phyloP scores from a whole-genome alignment of 2,329 filamentous ascomycete genomes.

The Talaromyces pinophilus region DNA sequence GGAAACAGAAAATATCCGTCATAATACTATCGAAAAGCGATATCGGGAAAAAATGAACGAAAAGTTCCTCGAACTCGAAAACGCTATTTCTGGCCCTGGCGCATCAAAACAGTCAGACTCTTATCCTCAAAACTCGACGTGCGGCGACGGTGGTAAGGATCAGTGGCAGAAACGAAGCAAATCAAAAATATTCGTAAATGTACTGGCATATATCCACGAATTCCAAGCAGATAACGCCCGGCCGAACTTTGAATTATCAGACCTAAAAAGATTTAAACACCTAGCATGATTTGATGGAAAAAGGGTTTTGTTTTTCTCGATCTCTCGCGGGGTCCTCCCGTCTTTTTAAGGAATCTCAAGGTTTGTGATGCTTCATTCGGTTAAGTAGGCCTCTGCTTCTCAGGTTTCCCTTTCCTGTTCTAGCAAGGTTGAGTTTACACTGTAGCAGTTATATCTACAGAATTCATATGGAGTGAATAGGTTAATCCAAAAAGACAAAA shows the following conservation, averaged over 20 bases:
- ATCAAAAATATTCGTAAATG: not conserved
- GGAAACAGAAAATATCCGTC: not conserved
- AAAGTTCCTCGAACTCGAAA: not conserved
- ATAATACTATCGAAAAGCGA: not conserved
- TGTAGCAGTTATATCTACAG: not conserved
- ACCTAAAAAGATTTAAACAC: not conserved
- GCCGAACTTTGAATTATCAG: not conserved
- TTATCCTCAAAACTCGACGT: not conserved
- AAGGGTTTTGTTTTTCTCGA: not conserved
- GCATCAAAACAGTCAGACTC: not conserved
- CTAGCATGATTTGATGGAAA: not conserved
- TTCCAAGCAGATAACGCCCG: not conserved
- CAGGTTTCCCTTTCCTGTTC: not conserved
- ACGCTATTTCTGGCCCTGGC: not conserved
- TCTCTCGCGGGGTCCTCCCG: not conserved
- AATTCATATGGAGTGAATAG: too few species aligned
- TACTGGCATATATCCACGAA: not conserved
- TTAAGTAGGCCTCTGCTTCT: not conserved
- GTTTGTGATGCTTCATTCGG: not conserved
- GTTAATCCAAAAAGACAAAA: not conserved
- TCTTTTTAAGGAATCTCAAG: not conserved
- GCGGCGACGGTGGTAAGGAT: not conserved
- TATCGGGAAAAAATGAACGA: not conserved
- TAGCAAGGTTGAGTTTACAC: not conserved
- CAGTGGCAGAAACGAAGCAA: not conserved